A percentile compares a stretch with the other conserved stretches of the same genome.
These are phyloP conservation scores for Oryza meridionalis DNA, from an alignment of 176 grass and related monocot genomes.

Conservation along the genomic window DNA sequence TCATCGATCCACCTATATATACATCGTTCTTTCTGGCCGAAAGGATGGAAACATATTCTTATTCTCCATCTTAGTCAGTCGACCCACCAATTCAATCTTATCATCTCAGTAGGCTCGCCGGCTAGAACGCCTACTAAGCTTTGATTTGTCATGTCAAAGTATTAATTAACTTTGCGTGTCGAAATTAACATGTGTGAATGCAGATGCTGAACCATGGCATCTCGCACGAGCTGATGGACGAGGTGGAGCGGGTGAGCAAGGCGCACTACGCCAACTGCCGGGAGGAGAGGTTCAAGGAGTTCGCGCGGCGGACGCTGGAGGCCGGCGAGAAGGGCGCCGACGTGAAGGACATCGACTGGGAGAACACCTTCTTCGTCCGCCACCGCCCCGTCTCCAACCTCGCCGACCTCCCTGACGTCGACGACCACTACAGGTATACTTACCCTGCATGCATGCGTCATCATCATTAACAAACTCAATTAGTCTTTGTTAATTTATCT, in stretches of 20 bases:
- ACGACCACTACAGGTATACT: conserved; percentile 68
- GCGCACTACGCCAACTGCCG: conserved; percentile 64
- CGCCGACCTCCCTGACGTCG: conserved; percentile 64
- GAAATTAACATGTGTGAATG: background rate
- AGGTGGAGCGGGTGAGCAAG: conserved; percentile 86
- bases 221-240: conserved; percentile 83
- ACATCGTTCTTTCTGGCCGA: background rate
- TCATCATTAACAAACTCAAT: background rate
- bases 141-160: too few relatives aligned
- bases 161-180: background rate
- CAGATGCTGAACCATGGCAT: conserved; percentile 93
- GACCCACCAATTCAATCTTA: background rate
- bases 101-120: background rate
- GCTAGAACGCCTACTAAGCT: background rate
- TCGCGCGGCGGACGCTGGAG: conserved; percentile 60
- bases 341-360: conserved; percentile 80
- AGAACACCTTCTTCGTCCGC: conserved; percentile 91
- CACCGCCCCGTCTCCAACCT: conserved; percentile 77
- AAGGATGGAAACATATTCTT: background rate
- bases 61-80: background rate
- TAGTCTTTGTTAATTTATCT: conserved; percentile 23
- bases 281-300: conserved; percentile 69
- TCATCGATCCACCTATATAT: background rate
- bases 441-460: background rate
- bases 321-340: conserved; percentile 43